Conservation (phyloP, 768 basidiomycete species). For the Trametes punicea region DNA sequence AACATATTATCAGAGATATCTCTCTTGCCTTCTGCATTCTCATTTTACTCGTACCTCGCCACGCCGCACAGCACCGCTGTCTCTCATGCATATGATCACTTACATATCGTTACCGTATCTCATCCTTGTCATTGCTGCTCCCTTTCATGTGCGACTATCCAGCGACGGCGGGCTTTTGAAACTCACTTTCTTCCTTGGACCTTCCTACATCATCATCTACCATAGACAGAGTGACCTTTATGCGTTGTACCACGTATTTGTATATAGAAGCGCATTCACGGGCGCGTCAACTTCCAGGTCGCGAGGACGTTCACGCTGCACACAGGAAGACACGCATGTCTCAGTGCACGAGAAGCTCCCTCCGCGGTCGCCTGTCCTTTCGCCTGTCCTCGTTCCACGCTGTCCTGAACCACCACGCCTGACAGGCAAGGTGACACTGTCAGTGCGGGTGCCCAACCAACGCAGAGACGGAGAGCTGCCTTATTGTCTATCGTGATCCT, state of each 20-base stretch:
- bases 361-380: no score
- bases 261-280: neutral
- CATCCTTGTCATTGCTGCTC: neutral
- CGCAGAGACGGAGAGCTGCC: neutral
- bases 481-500: neutral
- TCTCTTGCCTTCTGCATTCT: neutral
- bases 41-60: neutral
- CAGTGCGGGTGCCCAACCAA: no score
- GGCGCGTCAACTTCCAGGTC: neutral
- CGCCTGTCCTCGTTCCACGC: neutral
- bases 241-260: neutral
- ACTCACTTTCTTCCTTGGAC: no score
- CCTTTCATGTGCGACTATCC: no score
- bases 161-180: no score
- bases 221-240: neutral
- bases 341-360: no score
- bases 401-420: neutral
- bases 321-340: no score
- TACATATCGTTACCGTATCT: neutral
- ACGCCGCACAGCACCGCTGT: no score
- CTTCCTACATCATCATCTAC: neutral
- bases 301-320: neutral
- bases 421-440: no score
- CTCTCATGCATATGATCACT: no score
- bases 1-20: slow-evolving; percentile 4